A percentile compares a stretch with the other conserved stretches of the same genome.
These are phyloP conservation scores for Stephania yunnanensis DNA, from an alignment of 164 flowering plant genomes.

Conservation along the genomic window DNA sequence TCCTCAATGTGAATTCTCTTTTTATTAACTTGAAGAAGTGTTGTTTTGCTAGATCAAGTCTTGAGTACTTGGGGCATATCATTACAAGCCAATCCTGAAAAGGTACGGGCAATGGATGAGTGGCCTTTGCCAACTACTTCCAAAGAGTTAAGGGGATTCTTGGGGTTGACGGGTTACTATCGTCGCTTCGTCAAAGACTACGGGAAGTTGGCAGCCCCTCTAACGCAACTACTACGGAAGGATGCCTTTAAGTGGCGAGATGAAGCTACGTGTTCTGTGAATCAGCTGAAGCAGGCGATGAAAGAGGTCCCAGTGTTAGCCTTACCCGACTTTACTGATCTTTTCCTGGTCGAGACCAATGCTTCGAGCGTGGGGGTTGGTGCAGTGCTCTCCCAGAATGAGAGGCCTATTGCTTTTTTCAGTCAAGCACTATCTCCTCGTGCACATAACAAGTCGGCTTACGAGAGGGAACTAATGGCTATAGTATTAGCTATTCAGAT, in stretches of 20 bases:
- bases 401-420: background rate
- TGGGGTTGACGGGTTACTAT: background rate
- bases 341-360: slow-evolving; percentile 4
- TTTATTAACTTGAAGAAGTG: no score
- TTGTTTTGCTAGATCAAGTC: background rate
- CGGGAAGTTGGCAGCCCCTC: background rate
- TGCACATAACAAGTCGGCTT: background rate
- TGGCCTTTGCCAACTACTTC: background rate
- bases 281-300: slow-evolving; percentile 6
- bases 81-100: background rate
- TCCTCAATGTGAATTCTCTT: background rate
- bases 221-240: slow-evolving; percentile 10
- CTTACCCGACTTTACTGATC: slow-evolving; percentile 10
- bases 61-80: background rate
- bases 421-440: background rate
- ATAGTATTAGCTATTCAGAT: background rate
- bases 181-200: background rate
- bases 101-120: background rate
- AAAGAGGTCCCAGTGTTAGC: background rate
- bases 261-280: background rate
- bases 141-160: background rate
- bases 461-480: background rate
- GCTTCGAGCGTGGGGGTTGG: slow-evolving; percentile 1
- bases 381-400: background rate
- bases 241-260: slow-evolving; percentile 3